A percentile compares a stretch with the other conserved stretches of the same genome.
Evolutionary conservation across 257 asterid species (phyloP).

Genomic region (Solanum neorickii): DNA sequence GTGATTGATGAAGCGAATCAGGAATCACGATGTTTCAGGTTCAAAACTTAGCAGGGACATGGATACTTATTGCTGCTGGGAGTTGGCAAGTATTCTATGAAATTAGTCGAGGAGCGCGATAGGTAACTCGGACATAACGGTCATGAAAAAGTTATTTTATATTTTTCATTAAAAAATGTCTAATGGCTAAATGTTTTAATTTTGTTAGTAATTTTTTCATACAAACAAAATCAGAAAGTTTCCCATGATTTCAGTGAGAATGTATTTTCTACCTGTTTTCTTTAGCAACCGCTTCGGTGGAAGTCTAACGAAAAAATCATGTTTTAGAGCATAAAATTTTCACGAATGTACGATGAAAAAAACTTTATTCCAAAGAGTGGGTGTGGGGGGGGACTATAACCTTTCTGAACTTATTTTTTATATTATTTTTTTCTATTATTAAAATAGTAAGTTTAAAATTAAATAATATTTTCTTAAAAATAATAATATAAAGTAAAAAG

Average conservation of each 20-base stretch:
- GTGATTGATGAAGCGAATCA: not conserved
- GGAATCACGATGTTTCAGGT: no score
- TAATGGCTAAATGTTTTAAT: not conserved
- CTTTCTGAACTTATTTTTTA: not conserved
- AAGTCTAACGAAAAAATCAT: not conserved
- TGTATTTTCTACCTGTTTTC: no score
- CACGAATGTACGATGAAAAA: fast-evolving
- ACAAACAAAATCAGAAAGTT: not conserved
- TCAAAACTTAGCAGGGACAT: not conserved
- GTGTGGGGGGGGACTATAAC: fast-evolving
- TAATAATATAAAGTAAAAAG: not conserved
- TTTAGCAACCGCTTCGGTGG: no score
- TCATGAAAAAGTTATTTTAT: not conserved
- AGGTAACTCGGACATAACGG: fast-evolving
- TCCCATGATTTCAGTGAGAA: fast-evolving
- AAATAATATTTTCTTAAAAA: no score
- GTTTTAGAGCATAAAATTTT: fast-evolving
- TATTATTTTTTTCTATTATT: fast-evolving
- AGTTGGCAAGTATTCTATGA: no score
- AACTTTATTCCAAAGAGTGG: not conserved
- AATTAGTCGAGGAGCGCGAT: not conserved
- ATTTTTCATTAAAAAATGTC: not conserved
- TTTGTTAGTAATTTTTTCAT: no score
- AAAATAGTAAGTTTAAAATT: no score
- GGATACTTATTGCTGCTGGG: no score